phyloP scores from a whole-genome alignment of 176 grass and related monocot species.

The Zea luxurians region DNA sequence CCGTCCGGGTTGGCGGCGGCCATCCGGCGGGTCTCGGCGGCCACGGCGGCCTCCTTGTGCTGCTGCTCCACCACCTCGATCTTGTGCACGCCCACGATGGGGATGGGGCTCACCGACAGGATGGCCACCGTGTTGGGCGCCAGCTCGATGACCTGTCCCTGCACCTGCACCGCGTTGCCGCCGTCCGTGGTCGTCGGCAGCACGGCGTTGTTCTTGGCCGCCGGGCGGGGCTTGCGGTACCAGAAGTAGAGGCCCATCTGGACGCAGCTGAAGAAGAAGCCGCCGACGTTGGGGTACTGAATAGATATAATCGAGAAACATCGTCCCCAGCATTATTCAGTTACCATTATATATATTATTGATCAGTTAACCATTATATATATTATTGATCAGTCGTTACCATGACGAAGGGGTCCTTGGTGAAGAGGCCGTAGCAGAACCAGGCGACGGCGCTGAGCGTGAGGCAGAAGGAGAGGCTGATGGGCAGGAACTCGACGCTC shows the following conservation, averaged over 20 bases:
- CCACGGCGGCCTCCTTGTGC: conserved; percentile 5
- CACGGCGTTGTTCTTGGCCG: conserved; percentile 25
- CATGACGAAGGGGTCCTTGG: conserved; percentile 63
- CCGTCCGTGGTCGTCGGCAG: conserved; percentile 38
- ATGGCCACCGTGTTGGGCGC: conserved; percentile 54
- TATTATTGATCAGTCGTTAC: background rate
- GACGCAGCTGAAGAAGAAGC: conserved; percentile 70
- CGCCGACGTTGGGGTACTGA: conserved; percentile 77
- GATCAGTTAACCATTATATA: too few species aligned
- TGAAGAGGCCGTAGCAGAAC: conserved; percentile 81
- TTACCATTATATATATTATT: too few species aligned
- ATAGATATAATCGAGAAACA: too few species aligned
- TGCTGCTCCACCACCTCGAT: conserved; percentile 47
- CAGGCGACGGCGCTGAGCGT: conserved; percentile 69
- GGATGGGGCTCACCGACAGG: conserved; percentile 55
- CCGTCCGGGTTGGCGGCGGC: background rate
- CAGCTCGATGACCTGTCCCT: conserved; percentile 47
- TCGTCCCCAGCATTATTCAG: too few species aligned
- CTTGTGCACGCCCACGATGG: conserved; percentile 64
- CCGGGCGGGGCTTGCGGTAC: conserved; percentile 52
- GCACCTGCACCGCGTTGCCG: background rate
- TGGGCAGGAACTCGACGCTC: conserved; percentile 92
- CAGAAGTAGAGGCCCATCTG: conserved; percentile 80
- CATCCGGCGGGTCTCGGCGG: conserved; percentile 10
- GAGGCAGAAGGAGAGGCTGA: conserved; percentile 74